phyloP scores from a whole-genome alignment of 2,329 filamentous ascomycete species.

The Penicillium nordicum region DNA sequence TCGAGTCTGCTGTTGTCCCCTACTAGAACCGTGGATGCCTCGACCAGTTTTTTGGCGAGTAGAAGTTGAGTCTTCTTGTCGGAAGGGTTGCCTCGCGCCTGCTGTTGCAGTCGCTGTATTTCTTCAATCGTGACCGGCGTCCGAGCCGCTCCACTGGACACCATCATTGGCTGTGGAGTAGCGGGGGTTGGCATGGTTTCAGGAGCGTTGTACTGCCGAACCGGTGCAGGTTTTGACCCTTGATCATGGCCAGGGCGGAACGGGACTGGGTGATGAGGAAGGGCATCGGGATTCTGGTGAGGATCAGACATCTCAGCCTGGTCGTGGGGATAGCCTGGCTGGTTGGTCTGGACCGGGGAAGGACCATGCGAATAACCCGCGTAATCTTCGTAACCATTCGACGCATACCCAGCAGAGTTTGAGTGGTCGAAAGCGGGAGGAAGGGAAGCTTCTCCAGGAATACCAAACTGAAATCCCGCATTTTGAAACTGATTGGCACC shows the following conservation, averaged over 20 bases:
- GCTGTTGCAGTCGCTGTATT: slow-evolving; percentile 68
- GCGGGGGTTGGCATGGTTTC: slow-evolving; percentile 33
- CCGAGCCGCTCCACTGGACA: slow-evolving; percentile 11
- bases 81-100: slow-evolving; percentile 66
- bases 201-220: slow-evolving; percentile 51
- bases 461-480: slow-evolving; percentile 68
- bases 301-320: slow-evolving; percentile 20
- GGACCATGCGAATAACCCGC: slow-evolving; percentile 23
- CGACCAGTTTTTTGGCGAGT: slow-evolving; percentile 78
- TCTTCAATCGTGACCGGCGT: slow-evolving; percentile 72
- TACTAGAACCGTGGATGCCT: slow-evolving; percentile 75
- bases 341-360: slow-evolving; percentile 21
- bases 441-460: slow-evolving; percentile 46
- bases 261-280: slow-evolving; percentile 55
- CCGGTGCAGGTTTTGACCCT: slow-evolving; percentile 48
- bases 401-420: slow-evolving; percentile 18
- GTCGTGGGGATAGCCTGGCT: slow-evolving; percentile 20
- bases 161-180: slow-evolving; percentile 13
- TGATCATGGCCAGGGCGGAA: slow-evolving; percentile 52
- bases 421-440: slow-evolving; percentile 12
- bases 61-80: slow-evolving; percentile 69
- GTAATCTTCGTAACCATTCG: slow-evolving; percentile 13
- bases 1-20: slow-evolving; percentile 72
- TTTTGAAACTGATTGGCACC: slow-evolving; percentile 38
- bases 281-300: slow-evolving; percentile 52